phyloP scores from a whole-genome alignment of 2,329 filamentous ascomycete genomes.

The Monosporascus sp. region DNA sequence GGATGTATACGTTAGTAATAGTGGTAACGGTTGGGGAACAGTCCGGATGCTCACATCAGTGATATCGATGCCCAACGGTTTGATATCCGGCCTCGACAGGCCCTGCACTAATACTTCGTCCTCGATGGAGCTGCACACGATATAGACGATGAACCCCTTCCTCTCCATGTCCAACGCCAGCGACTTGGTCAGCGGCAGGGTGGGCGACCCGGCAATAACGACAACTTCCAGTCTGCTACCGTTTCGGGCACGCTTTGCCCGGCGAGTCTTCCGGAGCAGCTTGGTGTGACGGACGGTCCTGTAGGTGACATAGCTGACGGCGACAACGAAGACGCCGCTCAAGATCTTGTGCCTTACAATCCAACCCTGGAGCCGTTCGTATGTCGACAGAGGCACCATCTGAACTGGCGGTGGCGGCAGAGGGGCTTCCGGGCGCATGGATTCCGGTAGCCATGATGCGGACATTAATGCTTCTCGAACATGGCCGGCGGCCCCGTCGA shows the following conservation, averaged over 20 bases:
- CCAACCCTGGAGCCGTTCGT: constrained; percentile 64
- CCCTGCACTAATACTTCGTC: constrained; percentile 76
- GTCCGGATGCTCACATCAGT: constrained; percentile 56
- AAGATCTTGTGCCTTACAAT: constrained; percentile 65
- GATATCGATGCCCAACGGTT: constrained; percentile 76
- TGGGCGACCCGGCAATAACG: constrained; percentile 83
- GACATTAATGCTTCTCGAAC: constrained; percentile 65
- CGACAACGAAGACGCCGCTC: constrained; percentile 64
- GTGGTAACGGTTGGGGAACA: background rate
- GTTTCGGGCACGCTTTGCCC: constrained; percentile 73
- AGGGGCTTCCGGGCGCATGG: constrained; percentile 55
- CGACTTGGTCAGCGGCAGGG: constrained; percentile 76
- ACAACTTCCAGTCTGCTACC: constrained; percentile 82
- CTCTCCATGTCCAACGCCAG: constrained; percentile 82
- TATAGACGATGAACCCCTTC: constrained; percentile 86
- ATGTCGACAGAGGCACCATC: constrained; percentile 27
- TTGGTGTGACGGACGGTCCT: constrained; percentile 44
- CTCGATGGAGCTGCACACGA: constrained; percentile 79
- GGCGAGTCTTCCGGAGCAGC: constrained; percentile 60
- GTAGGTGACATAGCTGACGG: constrained; percentile 60
- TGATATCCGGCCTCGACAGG: constrained; percentile 74
- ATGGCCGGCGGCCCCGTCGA: constrained; percentile 67
- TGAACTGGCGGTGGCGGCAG: constrained; percentile 33
- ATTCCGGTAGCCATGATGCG: constrained; percentile 67
- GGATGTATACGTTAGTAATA: constrained; percentile 12